Evolutionary conservation across 108 stramenopile genomes (phyloP), one percentile per base, ranked within the genome.

Genomic region (Cyclotella sp.): DNA sequence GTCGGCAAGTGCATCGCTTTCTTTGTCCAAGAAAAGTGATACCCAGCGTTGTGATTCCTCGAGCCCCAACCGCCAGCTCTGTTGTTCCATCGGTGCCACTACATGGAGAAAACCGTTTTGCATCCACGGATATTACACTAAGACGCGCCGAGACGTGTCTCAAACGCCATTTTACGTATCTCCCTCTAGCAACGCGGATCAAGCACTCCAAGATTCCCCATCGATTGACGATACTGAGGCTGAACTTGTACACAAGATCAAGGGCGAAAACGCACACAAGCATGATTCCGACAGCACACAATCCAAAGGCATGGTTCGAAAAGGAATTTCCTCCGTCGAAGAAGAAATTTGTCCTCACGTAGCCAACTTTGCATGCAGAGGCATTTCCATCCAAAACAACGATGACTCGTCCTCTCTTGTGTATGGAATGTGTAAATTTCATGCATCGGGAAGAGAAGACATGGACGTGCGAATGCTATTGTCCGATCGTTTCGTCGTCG

Each of bases 391-490:
- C 0, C 63, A 30, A 22, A 94, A 91, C 64, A 93, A 93, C 71
- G 51, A 71, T 43, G 14, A 11, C 18, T 0, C 44, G 14, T 46
- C 64, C 22, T 22, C 66, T 10, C 24, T 88, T 22, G 78, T 88
- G 45, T 94, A 83, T 68, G 93, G 93, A 12, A 85, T 85, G 88
- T 76, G 74, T 53, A 93, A 93, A 66, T 93, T 97, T 62, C 96
- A 97, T 84, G 93, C 89, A 2, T 91, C 88, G 29, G 96, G 96
- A 34, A 73, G 96, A 51, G 96, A 97, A 70, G 96, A 97, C 69
- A 88, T 95, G 84, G 93, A 97, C 73, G 96, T 97, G 14, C 73
- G 93, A n/a, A 95, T 94, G 92, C 54, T 94, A 15, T 44, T 93
- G 11, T 88, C 89, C 26, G 71, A 60, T 58, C 82, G 79, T 14